A percentile compares a stretch with the other conserved stretches of the same genome.
phyloP scores from a whole-genome alignment of 768 basidiomycete species.

The Tylopilus vinaceipallidus region DNA sequence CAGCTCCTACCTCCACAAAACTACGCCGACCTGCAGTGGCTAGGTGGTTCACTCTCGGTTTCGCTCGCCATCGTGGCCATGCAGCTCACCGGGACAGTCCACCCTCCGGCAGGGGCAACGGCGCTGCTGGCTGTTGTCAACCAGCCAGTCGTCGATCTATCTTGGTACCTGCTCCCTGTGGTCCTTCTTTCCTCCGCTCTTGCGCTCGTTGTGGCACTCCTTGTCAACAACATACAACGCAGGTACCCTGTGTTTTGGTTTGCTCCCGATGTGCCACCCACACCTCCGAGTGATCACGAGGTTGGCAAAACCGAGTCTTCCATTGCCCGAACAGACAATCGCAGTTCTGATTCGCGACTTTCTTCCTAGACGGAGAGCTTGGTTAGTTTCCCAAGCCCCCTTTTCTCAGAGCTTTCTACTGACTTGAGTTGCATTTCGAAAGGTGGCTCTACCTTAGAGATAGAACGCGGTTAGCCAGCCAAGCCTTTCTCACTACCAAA shows the following conservation, averaged over 20 bases:
- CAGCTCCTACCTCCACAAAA: conserved; percentile 42
- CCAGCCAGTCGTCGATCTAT: conserved; percentile 39
- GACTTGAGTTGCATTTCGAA: not conserved
- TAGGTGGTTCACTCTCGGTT: conserved; percentile 36
- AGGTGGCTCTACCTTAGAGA: not conserved
- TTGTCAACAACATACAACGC: conserved; percentile 52
- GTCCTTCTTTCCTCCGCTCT: conserved; percentile 48
- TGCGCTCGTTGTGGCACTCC: conserved; percentile 43
- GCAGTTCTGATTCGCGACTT: no score
- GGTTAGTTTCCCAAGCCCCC: conserved; percentile 6
- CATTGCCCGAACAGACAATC: not conserved
- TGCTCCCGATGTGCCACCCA: conserved; percentile 5
- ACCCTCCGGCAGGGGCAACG: conserved; percentile 59
- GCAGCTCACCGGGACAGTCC: conserved; percentile 52
- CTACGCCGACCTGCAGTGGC: conserved; percentile 47
- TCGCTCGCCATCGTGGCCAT: conserved; percentile 44
- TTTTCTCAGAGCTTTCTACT: not conserved
- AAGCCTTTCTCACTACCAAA: not conserved
- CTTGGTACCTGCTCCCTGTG: conserved; percentile 55
- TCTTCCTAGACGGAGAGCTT: not conserved
- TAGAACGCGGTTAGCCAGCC: conserved; percentile 7
- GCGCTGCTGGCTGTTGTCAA: conserved; percentile 50
- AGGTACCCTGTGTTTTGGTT: conserved; percentile 48
- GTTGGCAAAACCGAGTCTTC: not conserved
- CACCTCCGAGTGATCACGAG: not conserved